A percentile compares a stretch with the other conserved stretches of the same genome.
phyloP scores from a whole-genome alignment of 768 basidiomycete genomes.

The Tricholoma furcatifolium region DNA sequence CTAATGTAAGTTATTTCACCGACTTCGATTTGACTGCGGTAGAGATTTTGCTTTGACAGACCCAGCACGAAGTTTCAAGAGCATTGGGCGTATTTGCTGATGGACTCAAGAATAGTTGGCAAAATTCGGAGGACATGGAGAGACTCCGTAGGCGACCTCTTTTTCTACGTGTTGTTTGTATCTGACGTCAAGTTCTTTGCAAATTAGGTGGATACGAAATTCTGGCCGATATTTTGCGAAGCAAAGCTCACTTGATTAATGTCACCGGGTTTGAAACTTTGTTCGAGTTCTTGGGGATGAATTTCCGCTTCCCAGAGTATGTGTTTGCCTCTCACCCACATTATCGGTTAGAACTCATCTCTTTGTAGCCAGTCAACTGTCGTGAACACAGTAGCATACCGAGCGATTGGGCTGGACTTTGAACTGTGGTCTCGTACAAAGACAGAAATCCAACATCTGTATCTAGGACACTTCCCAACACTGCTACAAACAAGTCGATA shows the following conservation, averaged over 20 bases:
- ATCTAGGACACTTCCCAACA: slow-evolving; percentile 80
- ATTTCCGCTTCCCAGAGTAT: slow-evolving; percentile 79
- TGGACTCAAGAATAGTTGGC: slow-evolving; percentile 82
- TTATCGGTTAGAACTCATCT: neutral
- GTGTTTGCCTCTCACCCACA: slow-evolving; percentile 19
- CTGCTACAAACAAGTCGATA: slow-evolving; percentile 73
- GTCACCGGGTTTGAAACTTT: slow-evolving; percentile 78
- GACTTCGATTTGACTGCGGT: neutral
- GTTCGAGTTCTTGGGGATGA: slow-evolving; percentile 85
- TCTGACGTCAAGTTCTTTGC: neutral
- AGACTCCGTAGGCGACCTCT: slow-evolving; percentile 58
- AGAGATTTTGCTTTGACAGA: slow-evolving; percentile 37
- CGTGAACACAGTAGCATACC: slow-evolving; percentile 79
- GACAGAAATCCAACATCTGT: slow-evolving; percentile 71
- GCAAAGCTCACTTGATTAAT: slow-evolving; percentile 74
- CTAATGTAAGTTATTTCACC: slow-evolving; percentile 47
- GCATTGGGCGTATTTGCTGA: slow-evolving; percentile 74
- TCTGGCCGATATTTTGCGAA: slow-evolving; percentile 67
- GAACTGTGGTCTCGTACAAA: slow-evolving; percentile 81
- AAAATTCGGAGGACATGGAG: slow-evolving; percentile 95
- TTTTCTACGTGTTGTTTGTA: neutral
- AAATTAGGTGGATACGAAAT: slow-evolving; percentile 82
- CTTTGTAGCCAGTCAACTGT: slow-evolving; percentile 70
- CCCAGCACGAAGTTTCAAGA: slow-evolving; percentile 72
- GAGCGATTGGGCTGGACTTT: slow-evolving; percentile 83